Conservation (phyloP, 495 filamentous ascomycete species). For the Hyaloscypha hepaticicola region DNA sequence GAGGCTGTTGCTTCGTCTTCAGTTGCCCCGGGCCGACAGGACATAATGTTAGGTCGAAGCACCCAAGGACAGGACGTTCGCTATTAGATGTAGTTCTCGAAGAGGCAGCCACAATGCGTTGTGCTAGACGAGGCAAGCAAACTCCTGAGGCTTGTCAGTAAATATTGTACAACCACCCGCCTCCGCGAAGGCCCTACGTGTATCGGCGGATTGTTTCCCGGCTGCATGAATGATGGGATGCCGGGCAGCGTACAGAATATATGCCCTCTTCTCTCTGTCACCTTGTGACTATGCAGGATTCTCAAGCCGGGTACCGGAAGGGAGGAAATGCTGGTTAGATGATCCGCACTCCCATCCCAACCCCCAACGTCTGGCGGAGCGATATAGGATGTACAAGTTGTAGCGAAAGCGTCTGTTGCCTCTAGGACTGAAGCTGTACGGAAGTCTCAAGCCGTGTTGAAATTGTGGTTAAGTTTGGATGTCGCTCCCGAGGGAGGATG, state of each 20-base stretch:
- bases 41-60: no score
- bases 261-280: background rate
- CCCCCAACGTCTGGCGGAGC: background rate
- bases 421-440: background rate
- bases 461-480: background rate
- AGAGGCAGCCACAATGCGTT: background rate
- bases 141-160: background rate
- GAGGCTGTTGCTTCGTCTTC: background rate
- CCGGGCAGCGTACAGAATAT: background rate
- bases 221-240: slow-evolving; percentile 2
- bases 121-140: background rate
- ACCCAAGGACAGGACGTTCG: slow-evolving; percentile 13
- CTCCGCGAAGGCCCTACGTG: background rate
- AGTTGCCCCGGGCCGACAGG: background rate
- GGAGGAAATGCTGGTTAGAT: background rate
- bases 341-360: background rate
- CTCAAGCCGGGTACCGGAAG: background rate
- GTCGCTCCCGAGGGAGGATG: background rate
- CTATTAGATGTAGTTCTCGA: background rate
- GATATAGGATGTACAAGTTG: background rate
- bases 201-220: background rate
- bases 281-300: background rate
- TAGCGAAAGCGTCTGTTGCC: background rate
- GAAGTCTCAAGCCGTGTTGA: background rate
- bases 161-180: background rate